These are phyloP conservation scores for Kwoniella newhampshirensis DNA, from an alignment of 768 basidiomycete genomes.

Conservation along the genomic window DNA sequence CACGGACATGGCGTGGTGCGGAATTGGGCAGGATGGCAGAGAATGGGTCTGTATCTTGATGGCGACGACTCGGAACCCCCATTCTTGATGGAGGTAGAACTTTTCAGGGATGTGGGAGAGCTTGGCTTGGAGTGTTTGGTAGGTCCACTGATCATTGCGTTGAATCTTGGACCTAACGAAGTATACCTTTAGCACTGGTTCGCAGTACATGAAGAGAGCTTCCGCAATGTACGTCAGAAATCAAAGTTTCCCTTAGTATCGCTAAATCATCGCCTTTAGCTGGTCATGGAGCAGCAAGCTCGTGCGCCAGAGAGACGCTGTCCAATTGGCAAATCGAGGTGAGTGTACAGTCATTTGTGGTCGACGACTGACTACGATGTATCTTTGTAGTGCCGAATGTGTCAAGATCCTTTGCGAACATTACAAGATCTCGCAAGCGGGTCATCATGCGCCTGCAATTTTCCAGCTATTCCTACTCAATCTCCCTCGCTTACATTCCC, in stretches of 20 bases:
- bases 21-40: conserved; percentile 32
- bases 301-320: conserved; percentile 30
- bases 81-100: conserved; percentile 24
- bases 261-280: conserved; percentile 13
- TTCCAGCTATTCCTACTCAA: conserved; percentile 44
- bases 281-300: conserved; percentile 41
- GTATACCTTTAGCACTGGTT: conserved; percentile 35
- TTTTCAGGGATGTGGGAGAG: conserved; percentile 44
- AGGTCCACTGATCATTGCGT: conserved; percentile 2
- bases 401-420: conserved; percentile 47
- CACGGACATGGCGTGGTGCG: conserved; percentile 10
- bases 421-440: conserved; percentile 42
- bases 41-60: conserved; percentile 27
- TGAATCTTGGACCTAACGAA: background rate
- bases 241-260: background rate
- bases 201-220: conserved; percentile 39
- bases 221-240: conserved; percentile 32
- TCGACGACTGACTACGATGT: background rate
- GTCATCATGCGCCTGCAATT: conserved; percentile 30
- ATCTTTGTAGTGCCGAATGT: conserved; percentile 36
- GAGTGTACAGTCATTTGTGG: background rate
- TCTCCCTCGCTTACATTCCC: conserved; percentile 35
- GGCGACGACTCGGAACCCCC: conserved; percentile 15
- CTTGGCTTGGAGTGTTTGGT: conserved; percentile 45
- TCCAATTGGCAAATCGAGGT: conserved; percentile 45